Evolutionary conservation across 441 rosid species (phyloP).

Genomic region (Pelargonium fulgidum): DNA sequence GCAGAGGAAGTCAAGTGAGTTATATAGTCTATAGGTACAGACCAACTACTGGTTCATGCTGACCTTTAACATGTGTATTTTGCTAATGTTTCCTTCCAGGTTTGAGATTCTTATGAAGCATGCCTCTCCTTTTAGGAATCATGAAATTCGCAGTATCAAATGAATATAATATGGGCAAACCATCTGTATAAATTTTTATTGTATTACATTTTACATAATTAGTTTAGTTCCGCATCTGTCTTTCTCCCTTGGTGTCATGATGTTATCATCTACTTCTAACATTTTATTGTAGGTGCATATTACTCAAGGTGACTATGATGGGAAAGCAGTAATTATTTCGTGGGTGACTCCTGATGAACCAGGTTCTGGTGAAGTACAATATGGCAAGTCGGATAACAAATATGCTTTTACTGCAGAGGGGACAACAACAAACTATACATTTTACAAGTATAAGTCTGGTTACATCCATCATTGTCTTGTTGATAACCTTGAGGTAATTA

Average conservation of each 20-base stretch:
- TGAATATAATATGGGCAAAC: too few species aligned
- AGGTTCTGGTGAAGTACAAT: slow-evolving; percentile 54
- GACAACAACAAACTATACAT: slow-evolving; percentile 55
- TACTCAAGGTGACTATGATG: slow-evolving; percentile 93
- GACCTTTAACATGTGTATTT: background rate
- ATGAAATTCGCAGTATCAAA: too few species aligned
- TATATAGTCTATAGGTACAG: background rate
- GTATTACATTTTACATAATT: background rate
- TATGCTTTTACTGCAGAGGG: slow-evolving; percentile 61
- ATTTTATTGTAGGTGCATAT: slow-evolving; percentile 60
- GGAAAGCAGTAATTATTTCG: slow-evolving; percentile 76
- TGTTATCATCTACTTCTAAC: background rate
- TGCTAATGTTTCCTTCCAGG: background rate
- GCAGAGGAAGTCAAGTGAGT: background rate
- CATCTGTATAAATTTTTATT: background rate
- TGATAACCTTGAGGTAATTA: slow-evolving; percentile 73
- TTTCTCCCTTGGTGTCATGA: background rate
- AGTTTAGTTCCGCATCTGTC: too few species aligned
- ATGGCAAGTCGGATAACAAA: slow-evolving; percentile 40
- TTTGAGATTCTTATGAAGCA: too few species aligned
- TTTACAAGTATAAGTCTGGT: slow-evolving; percentile 74
- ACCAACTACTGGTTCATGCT: background rate
- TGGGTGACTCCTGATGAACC: slow-evolving; percentile 87
- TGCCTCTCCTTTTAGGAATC: too few species aligned
- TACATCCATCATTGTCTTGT: slow-evolving; percentile 76